Base-by-base conservation (phyloP, 192 early-diverging fungal genomes). In the Dissophora ornata region DNA sequence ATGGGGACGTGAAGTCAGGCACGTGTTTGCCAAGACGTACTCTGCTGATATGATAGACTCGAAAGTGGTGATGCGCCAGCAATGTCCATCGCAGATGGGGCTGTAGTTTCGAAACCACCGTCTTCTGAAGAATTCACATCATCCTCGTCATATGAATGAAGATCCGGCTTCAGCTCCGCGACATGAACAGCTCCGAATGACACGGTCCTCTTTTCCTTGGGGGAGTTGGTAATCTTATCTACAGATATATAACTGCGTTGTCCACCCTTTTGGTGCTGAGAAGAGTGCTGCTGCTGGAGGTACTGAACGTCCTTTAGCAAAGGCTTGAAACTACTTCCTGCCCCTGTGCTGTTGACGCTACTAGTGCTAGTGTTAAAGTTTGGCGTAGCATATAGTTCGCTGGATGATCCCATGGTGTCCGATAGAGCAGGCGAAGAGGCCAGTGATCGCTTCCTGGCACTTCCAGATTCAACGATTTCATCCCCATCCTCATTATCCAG, bases 181-280 rank as follows among this genome's bases (percentile, higher is more conserved):
- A 77, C 73, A 21, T 77, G 73, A 19, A 77, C 73, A 30, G 73
- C 73, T 13, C 73, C 73, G 57, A 77, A 77, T 2, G 73, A 77
- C 13, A 77, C 73, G 16, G 73, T 77, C 22, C 73, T 45, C 38
- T 58, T 60, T 38, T 77, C 73, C 45, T 77, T 77, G 25, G 73
- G 73, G 1, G 64, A 67, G 25, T 62, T 66, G 4, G 54, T 28
- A 25, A 65, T 53, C 53, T 77, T 77, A 16, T 77, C 64, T 13
- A 60, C 18, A 9, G 59, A 53, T 12, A 65, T 45, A 47, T 49
- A 46, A 25, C 49, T 22, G 12, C 47, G 29, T 24, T 19, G 19
- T 38, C 58, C 58, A 25, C 29, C 26, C 30, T 56, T 52, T 29
- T 26, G 42, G 12, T 41, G 60, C 21, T 57, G 47, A 1, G 50